These are phyloP conservation scores for Candida taoyuanica DNA, from an alignment of 805 yeast genomes.

Conservation along the genomic window DNA sequence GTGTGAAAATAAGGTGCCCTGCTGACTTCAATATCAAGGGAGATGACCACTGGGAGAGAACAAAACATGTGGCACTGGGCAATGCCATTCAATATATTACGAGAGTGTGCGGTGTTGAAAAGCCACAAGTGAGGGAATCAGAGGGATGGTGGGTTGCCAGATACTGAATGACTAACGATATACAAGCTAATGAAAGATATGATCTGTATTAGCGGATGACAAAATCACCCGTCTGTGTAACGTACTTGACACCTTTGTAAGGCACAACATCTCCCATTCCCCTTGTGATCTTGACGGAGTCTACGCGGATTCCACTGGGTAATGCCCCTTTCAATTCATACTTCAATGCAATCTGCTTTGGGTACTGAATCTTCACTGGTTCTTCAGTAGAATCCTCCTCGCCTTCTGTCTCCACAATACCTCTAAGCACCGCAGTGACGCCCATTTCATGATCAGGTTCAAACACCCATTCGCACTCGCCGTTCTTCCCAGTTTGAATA, in stretches of 20 bases:
- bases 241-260: constrained; percentile 86
- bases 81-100: no score
- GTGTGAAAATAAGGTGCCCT: no score
- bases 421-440: constrained; percentile 62
- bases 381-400: constrained; percentile 12
- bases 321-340: constrained; percentile 64
- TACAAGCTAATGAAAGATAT: background rate
- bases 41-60: no score
- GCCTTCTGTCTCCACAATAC: constrained; percentile 38
- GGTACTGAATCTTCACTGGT: constrained; percentile 25
- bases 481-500: constrained; percentile 48
- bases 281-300: constrained; percentile 52
- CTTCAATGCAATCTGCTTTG: constrained; percentile 42
- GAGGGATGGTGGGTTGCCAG: no score
- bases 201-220: constrained; percentile 13
- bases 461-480: constrained; percentile 65
- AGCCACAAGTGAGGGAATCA: no score
- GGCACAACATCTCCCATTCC: constrained; percentile 70
- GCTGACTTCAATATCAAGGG: no score
- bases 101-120: no score
- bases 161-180: no score
- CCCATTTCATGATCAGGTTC: constrained; percentile 58
- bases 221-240: constrained; percentile 58
- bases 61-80: no score
- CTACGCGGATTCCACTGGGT: constrained; percentile 73